These are phyloP conservation scores for Fusarium sp. DNA, from an alignment of 2,329 filamentous ascomycete genomes.

Conservation along the genomic window DNA sequence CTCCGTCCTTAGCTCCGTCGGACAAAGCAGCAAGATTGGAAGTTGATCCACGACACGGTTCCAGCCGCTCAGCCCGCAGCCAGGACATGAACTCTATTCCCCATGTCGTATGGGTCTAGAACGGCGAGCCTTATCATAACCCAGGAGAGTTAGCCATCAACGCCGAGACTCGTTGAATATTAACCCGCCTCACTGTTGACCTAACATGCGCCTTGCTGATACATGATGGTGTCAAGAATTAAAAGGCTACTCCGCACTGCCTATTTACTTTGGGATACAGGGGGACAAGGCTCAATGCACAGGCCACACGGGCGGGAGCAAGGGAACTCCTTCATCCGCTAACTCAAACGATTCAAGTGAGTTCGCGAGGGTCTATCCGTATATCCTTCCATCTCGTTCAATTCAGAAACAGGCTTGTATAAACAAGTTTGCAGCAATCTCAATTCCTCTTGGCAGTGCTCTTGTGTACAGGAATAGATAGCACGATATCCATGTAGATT, in stretches of 20 bases:
- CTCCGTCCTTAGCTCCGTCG: slow-evolving; percentile 35
- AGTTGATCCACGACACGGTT: slow-evolving; percentile 33
- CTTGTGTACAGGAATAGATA: background rate
- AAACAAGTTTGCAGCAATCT: background rate
- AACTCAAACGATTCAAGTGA: slow-evolving; percentile 33
- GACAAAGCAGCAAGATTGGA: slow-evolving; percentile 41
- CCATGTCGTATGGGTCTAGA: slow-evolving; percentile 28
- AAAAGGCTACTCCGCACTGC: slow-evolving; percentile 9
- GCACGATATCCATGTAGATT: slow-evolving; percentile 1
- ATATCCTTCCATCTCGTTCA: slow-evolving; percentile 19
- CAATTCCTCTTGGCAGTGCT: background rate
- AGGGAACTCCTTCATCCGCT: slow-evolving; percentile 37
- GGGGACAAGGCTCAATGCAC: slow-evolving; percentile 29
- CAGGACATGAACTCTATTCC: slow-evolving; percentile 38
- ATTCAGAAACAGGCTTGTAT: slow-evolving; percentile 28
- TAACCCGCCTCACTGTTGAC: slow-evolving; percentile 11
- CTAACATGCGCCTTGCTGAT: slow-evolving; percentile 14
- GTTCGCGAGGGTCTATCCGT: slow-evolving; percentile 26
- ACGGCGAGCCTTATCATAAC: slow-evolving; percentile 26
- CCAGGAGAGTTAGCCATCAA: slow-evolving; percentile 13
- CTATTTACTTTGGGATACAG: slow-evolving; percentile 11
- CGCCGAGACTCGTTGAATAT: slow-evolving; percentile 12
- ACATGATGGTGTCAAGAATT: slow-evolving; percentile 34
- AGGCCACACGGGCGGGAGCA: slow-evolving; percentile 47
- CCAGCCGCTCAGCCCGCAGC: slow-evolving; percentile 30